Base-by-base conservation (phyloP, 2,329 filamentous ascomycete genomes). In the Lojkania enalia region DNA sequence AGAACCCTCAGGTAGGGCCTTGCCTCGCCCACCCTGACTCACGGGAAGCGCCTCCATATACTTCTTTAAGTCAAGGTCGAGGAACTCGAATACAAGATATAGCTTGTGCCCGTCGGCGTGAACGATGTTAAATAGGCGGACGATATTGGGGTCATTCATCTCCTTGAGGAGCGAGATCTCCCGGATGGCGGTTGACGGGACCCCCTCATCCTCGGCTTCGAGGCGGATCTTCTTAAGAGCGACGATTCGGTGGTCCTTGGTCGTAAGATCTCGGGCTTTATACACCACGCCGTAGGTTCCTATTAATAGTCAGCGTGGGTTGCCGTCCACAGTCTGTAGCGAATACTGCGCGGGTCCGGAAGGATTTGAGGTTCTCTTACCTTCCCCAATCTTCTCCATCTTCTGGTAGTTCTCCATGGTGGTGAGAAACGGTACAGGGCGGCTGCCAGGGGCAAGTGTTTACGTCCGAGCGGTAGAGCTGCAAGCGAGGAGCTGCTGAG, bases 281-380 rank as follows among this genome's bases (percentile, higher is more conserved):
- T 96, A 96, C 52, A 96, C 90, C 52, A 96, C 90, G 71, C 90
- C 90, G 69, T 96, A 96, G 13, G 90, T 96, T 63, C 90, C 90
- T 95, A 52, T 6, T n/a, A 15, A 9, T 3, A 20, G 42, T 60
- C 20, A 58, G 49, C 21, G 38, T 5, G 6, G 33, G 20, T 15
- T n/a, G n/a, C n/a, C n/a, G n/a, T n/a, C n/a, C n/a, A n/a, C n/a
- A n/a, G n/a, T n/a, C n/a, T n/a, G n/a, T n/a, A n/a, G 30, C 9
- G 30, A 7, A 16, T 33, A 11, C 9, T 33, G 30, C 9, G 30
- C 30, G 9, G 39, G 9, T n/a, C 5, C 11, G 40, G 19, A 9
- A 37, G 18, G 20, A 14, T 4, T 38, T 12, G 7, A 29, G 20
- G n/a, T 11, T 5, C 21, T 14, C 58, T 61, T 75, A 94, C 90